Base-by-base conservation (phyloP, 495 filamentous ascomycete genomes). In the Emericellopsis terricola region DNA sequence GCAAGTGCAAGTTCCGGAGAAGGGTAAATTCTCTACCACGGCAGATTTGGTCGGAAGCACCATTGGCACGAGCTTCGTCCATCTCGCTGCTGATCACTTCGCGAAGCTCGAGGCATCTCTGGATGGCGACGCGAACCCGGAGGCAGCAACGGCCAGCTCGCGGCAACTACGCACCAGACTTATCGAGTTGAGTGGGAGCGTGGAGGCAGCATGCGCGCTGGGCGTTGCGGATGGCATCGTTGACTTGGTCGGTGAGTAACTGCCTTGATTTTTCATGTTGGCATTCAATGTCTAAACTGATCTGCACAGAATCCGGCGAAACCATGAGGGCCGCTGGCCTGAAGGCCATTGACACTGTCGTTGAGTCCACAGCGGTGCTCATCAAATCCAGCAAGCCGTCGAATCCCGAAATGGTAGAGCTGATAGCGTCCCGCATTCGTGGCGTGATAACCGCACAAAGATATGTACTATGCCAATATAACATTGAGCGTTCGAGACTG, bases 251-350 rank as follows among this genome's bases (percentile, higher is more conserved):
- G 87, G 87, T 94, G 48, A 42, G 75, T 61, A 30, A 20, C 4
- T 19, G 34, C 20, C 14, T 24, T 23, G 20, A 3, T 32, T 9
- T 2, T 19, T 18, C 23, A 27, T 27, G 7, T 27, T 18, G 2
- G 8, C 16, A 31, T 21, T 14, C 37, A n/a, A 8, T 9, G 8
- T 10, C 38, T 39, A 16, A 39, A n/a, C 6, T 11, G 23, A 26
- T 14, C 31, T 28, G 8, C 19, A 3, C 39, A 94, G 89, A 97
- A 70, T 97, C 89, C 24, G 89, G 89, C 31, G 86, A 94, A 49
- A 97, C 89, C 8, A 97, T 97, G 89, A 83, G 78, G 47, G 89
- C 85, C 2, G 87, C 87, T 21, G 91, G 91, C n/a, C 66, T 97
- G 28, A 91, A 89, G 54, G 72, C 91, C 40, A 94, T 97, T 48